Percentiles rank a stretch among this genome's conserved stretches.
Conservation (phyloP, 2,329 filamentous ascomycete genomes). For the Chaetoscypha palmicola region DNA sequence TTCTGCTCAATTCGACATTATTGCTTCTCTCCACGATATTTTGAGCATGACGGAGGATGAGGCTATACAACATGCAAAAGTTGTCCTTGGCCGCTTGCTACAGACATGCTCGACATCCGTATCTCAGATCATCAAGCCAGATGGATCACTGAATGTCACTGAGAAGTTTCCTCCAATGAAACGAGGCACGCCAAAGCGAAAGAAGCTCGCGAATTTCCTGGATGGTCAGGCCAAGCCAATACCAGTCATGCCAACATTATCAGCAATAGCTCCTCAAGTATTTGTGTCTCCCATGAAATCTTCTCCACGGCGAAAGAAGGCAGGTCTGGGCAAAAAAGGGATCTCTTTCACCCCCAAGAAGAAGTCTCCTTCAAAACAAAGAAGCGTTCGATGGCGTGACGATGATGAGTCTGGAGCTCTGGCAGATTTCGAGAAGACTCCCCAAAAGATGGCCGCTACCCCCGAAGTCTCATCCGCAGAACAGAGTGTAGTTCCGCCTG, state of each 20-base stretch:
- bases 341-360: conserved; percentile 80
- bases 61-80: conserved; percentile 72
- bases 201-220: conserved; percentile 41
- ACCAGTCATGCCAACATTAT: conserved; percentile 35
- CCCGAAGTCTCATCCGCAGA: conserved; percentile 50
- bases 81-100: conserved; percentile 69
- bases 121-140: conserved; percentile 83
- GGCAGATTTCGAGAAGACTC: conserved; percentile 88
- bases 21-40: conserved; percentile 75
- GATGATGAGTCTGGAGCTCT: conserved; percentile 81
- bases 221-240: conserved; percentile 16
- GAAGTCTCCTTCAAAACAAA: conserved; percentile 56
- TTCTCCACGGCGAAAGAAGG: conserved; percentile 75
- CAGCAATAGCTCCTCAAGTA: conserved; percentile 30
- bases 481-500: conserved; percentile 35
- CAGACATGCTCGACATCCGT: conserved; percentile 67
- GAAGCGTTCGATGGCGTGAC: conserved; percentile 85
- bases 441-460: conserved; percentile 57
- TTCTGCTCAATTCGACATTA: conserved; percentile 85
- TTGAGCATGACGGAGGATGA: conserved; percentile 76
- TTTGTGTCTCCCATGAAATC: conserved; percentile 60
- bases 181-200: conserved; percentile 70
- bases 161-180: conserved; percentile 66
- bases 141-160: conserved; percentile 54
- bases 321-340: conserved; percentile 57